Conservation (phyloP, 345 rosid genomes). For the Anastatica hierochuntica region DNA sequence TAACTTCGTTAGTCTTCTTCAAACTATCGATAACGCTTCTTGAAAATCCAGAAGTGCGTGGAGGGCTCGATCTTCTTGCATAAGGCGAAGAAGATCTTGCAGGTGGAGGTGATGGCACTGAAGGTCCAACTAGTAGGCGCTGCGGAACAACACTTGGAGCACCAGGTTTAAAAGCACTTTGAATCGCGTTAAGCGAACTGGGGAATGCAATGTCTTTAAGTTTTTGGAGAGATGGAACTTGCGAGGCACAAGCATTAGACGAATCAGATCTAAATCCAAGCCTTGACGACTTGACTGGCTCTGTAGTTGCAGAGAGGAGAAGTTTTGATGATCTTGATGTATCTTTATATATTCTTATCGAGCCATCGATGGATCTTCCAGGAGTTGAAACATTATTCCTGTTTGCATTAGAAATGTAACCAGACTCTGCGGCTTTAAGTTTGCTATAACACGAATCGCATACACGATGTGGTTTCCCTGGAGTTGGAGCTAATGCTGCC, state of each 20-base stretch:
- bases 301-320: slow-evolving; percentile 51
- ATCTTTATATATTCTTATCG: slow-evolving; percentile 41
- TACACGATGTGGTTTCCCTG: slow-evolving; percentile 93
- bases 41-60: slow-evolving; percentile 56
- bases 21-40: slow-evolving; percentile 69
- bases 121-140: neutral
- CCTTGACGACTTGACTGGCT: slow-evolving; percentile 68
- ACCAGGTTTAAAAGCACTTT: slow-evolving; percentile 49
- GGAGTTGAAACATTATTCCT: slow-evolving; percentile 36
- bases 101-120: neutral
- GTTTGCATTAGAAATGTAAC: slow-evolving; percentile 21
- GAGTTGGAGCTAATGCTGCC: slow-evolving; percentile 97
- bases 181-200: slow-evolving; percentile 58
- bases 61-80: slow-evolving; percentile 58
- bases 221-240: slow-evolving; percentile 52
- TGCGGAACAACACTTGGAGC: neutral
- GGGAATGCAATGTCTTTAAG: slow-evolving; percentile 73
- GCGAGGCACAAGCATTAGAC: slow-evolving; percentile 55
- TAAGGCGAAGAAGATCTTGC: neutral
- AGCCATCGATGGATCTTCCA: slow-evolving; percentile 39
- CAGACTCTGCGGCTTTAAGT: slow-evolving; percentile 68
- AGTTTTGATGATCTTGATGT: slow-evolving; percentile 38
- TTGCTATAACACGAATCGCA: slow-evolving; percentile 85
- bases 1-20: slow-evolving; percentile 66
- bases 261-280: slow-evolving; percentile 47